Base-by-base conservation (phyloP, 176 grass and related monocot species). In the Tillandsia fasciculata region DNA sequence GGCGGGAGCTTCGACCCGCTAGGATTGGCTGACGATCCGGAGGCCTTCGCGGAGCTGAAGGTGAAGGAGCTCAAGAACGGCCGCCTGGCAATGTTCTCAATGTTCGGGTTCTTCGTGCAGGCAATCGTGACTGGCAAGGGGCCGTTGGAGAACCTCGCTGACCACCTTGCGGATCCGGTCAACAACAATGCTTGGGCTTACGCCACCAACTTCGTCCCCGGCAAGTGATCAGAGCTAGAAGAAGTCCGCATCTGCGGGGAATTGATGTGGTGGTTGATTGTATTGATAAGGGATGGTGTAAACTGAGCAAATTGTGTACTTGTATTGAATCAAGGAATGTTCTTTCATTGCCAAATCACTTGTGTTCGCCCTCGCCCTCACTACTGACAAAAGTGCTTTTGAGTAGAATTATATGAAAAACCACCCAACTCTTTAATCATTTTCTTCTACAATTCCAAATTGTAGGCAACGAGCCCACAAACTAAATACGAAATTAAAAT, bases 41-140 rank as follows among this genome's bases (percentile, higher is more conserved):
- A 90, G 66, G 87, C 83, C 0, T 90, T 90, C 26, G 77, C 83
- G 0, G 87, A 90, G 63, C 78, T 90, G 12, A 90, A 90, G 83
- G 87, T 90, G 74, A 90, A 90, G 80, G 87, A 90, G 76, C 42
- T 90, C 73, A 90, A 90, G 87, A 90, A 90, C n/a, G 87, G 80
- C 0, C 64, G 87, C 10, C 76, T 86, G 29, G 87, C 87, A 29
- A 86, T 90, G 87, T 90, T 90, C 75, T 90, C 87, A 56, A 90
- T 90, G 87, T 90, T 90, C 33, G 87, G 87, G 2, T 90, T 86
- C 83, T 90, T 90, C 52, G 80, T 86, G 77, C 83, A 86, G 77
- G 87, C 87, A 49, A 80, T 85, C 24, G 68, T 86, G 12, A 85
- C 87, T 20, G 87, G 83, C 52, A 90, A 90, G 68, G 78, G 78